Evolutionary conservation across 2,329 filamentous ascomycete species (phyloP), one percentile per base, ranked within the genome.

Genomic region (Trichoderma semiorbis): DNA sequence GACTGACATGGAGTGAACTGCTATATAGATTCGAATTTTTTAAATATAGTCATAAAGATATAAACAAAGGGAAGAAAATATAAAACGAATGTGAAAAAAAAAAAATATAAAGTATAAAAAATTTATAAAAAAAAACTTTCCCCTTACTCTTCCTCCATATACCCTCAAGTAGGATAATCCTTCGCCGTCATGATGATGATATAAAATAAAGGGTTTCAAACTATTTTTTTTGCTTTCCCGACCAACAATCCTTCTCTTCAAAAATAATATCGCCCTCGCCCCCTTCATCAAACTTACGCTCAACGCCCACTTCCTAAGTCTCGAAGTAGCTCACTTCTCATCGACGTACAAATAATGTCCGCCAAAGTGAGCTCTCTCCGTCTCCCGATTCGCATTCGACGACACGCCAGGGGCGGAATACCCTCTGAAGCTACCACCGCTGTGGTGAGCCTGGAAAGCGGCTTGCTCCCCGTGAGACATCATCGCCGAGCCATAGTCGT

Each of bases 401-500:
- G 60, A 36, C 21, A 55, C 26, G 14, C 55, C 53, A 24, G 61
- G 21, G 11, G 34, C 3, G 7, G 63, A 8, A 30, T 62, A 67
- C 1, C 36, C 24, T 21, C 69, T 60, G 12, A 50, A 71, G 53
- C 39, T 6, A 14, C 36, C 5, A 3, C 60, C 34, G 3, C 55
- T 32, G 14, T 66, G 62, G 18, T 53, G 62, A 7, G 50, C 34
- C n/a, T 71, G 69, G n/a, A 71, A 67, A 11, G 69, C 69, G 7
- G 69, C 21, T n/a, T 67, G 69, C 7, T 61, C 55, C 5, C 53
- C 69, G 10, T 62, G 63, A 11, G 62, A 10, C 36, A 71, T 53
- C 39, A 39, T n/a, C 11, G n/a, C 24, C 7, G 62, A 30, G 28
- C 32, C n/a, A 12, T 66, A 66, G 28, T 32, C 69, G 34, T 71